Evolutionary conservation across 306 rosid species (phyloP), one percentile per base, ranked within the genome.

Genomic region (Trifolium subterraneum): DNA sequence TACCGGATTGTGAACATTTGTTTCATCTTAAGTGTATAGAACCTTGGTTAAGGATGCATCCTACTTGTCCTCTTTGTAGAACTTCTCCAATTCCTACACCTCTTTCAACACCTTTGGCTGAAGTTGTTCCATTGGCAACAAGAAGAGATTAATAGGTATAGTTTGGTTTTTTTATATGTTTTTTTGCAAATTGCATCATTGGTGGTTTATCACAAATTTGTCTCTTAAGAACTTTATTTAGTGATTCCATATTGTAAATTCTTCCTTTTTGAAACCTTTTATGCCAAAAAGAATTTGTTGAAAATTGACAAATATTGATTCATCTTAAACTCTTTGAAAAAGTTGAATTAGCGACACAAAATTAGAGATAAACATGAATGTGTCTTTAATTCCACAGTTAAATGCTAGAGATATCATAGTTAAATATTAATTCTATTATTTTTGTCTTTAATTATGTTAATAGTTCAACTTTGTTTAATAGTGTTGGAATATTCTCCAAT

Each of bases 61-160:
- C 98, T 1, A 85, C 96, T 0, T 93, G 98, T 74, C 98, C 98
- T 7, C 85, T 94, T 15, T 94, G 98, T 73, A 88, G 98, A 81
- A 88, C 96, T 1, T 94, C 98, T 7, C 98, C 97, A 11, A 65
- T 87, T 10, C 97, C 96, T 4, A 94, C 99, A 16, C 99, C 98
- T 3, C 78, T 91, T 36, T 87, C 98, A 0, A 91, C 98, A 8
- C 98, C 98, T 76, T 87, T 90, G 54, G 95, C 96, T 27, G 98
- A 94, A 84, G 96, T 91, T 54, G 93, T 88, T 74, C 95, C 98
- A 6, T 63, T 94, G 71, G 91, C 98, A 1, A 76, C 78, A 52
- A 75, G 90, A 64, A 56, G 90, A 55, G 90, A 83, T 74, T 18
- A 80, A 48, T 18, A 72, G 78, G 86, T 64, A 20, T 64, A 20